Base-by-base conservation (phyloP, 768 basidiomycete genomes). In the Boletellus ananas region DNA sequence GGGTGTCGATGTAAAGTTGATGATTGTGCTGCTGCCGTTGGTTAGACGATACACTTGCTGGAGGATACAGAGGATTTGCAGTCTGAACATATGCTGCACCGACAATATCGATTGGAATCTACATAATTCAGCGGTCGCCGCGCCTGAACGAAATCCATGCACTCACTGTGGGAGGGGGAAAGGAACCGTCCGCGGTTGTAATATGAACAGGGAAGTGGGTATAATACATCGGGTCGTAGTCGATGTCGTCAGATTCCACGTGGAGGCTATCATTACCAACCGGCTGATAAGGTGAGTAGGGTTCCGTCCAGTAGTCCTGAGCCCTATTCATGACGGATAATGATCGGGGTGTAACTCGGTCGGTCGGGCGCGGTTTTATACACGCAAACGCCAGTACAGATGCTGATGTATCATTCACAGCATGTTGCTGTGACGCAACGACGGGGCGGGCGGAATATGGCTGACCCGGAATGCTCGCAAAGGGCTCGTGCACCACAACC, bases 361-460 rank as follows among this genome's bases (percentile, higher is more conserved):
- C 25, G 17, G 20, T 34, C 20, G 27, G 14, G 43, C 3, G 39
- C 2, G 11, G 27, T 12, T 40, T 58, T 64, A 56, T 64, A 66
- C 54, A 17, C 13, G 5, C 7, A 25, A 20, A 2, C 18, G 31
- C 47, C 43, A 29, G 23, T 20, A 6, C 37, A 43, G 23, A 50
- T 1, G 40, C 31, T 11, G 37, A 33, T 20, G 25, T 11, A 34
- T 18, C 16, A 36, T 48, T 34, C 31, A 66, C 64, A 64, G 63
- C 58, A 65, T 47, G 0, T 54, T 64, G 60, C 62, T 64, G 62
- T 64, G 45, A 51, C 4, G 40, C 34, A 33, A 33, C 45, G 25
- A 43, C 34, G 21, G 16, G 31, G 51, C 43, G 36, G 13, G 29
- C 21, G 43, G 14, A 42, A 11, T 35, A 25, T 25, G 23, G 23